Evolutionary conservation across 2,329 filamentous ascomycete genomes (phyloP).

Genomic region (Colletotrichum tanaceti): DNA sequence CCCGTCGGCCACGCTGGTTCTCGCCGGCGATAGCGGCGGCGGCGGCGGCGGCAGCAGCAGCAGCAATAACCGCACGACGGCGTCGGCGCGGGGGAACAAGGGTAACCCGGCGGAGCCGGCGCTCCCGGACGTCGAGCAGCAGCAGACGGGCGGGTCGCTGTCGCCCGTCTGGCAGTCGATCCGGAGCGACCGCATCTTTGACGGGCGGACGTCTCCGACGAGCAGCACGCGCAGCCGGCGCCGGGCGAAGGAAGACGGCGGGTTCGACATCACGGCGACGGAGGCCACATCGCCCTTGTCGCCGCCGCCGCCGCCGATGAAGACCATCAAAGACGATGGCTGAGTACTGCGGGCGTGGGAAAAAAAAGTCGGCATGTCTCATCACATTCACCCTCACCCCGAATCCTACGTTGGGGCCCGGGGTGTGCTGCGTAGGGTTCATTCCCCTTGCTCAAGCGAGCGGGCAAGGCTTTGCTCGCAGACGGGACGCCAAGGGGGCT

Average conservation of each 20-base stretch:
- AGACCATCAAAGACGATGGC: background rate
- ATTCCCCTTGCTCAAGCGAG: no score
- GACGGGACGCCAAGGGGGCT: no score
- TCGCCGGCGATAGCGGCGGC: no score
- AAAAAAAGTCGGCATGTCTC: no score
- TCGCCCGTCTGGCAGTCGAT: constrained; percentile 11
- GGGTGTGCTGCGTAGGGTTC: no score
- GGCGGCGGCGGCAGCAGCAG: background rate
- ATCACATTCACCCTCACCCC: no score
- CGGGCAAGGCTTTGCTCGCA: no score
- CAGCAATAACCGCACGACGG: constrained; percentile 17
- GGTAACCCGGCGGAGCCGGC: background rate
- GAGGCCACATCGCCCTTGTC: background rate
- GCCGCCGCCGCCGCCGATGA: background rate
- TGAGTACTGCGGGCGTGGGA: background rate
- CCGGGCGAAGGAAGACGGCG: background rate
- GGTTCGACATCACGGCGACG: background rate
- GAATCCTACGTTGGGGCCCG: no score
- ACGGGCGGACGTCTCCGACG: background rate
- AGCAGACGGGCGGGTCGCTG: constrained; percentile 22
- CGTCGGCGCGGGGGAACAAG: background rate
- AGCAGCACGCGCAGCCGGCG: background rate
- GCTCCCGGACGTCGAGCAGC: constrained; percentile 28
- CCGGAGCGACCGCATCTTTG: constrained; percentile 6
- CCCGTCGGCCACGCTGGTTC: background rate